Base-by-base conservation (phyloP, 2,329 filamentous ascomycete genomes). In the Arthrobotrys megalospora region DNA sequence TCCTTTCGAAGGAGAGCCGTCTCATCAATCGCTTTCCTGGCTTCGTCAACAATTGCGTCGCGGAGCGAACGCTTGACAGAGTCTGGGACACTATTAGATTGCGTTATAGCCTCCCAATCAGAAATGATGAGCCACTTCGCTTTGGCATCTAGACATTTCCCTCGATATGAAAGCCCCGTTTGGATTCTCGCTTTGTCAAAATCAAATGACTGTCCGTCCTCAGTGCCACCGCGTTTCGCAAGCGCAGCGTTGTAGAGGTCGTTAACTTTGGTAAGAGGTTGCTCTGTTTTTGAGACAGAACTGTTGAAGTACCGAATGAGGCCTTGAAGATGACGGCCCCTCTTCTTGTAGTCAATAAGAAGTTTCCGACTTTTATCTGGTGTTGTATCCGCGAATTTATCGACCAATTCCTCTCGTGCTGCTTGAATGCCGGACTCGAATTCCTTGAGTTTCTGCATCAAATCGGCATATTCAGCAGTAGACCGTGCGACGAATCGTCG, bases 401-500 rank as follows among this genome's bases (percentile, higher is more conserved):
- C n/a, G 1, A 71, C 1, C 2, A 71, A 28, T 38, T 32, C 21
- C 7, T 48, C 5, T 16, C 66, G 48, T 21, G 5, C 21, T 14
- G 34, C 32, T 16, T 66, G 34, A 28, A 66, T 52, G n/a, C 34
- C 52, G 1, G 41, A 34, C 6, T 77, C 60, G 32, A 66, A 36
- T 14, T n/a, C 12, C 7, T 66, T 19, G 16, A 69, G 52, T 21
- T 75, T 62, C 19, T 36, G 24, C 38, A 71, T 62, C 0, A 71
- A 11, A 32, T 66, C 48, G 12, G 73, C 58, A 21, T 70, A 77
- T 52, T 77, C 50, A 8, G 66, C 14, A 32, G 43, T 63, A 1
- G 73, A 77, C n/a, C 67, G 60, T 6, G 36, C 48, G n/a, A 90
- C 87, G 81, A 92, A 90, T 79, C 89, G 90, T 83, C 91, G 91